Conservation (phyloP, 208 protist species). For the Crithidia fasciculata region DNA sequence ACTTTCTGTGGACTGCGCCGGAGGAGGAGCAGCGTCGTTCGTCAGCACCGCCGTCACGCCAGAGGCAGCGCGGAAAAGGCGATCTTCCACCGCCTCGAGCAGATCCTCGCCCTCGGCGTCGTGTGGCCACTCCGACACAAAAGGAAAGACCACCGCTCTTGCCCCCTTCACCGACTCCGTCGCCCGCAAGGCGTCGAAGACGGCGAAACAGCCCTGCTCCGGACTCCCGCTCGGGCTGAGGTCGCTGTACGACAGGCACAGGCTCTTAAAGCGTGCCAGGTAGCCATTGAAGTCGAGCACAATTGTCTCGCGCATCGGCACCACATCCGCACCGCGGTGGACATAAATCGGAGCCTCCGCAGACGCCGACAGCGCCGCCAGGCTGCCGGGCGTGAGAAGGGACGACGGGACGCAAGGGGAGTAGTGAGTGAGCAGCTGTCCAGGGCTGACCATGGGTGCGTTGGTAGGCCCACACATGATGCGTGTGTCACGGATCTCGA, state of each 20-base stretch:
- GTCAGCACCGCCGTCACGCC: conserved; percentile 61
- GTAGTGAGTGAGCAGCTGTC: conserved; percentile 94
- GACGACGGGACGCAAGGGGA: conserved; percentile 76
- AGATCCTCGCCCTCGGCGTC: conserved; percentile 53
- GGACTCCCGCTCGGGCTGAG: conserved; percentile 61
- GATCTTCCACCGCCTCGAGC: conserved; percentile 85
- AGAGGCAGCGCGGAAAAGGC: conserved; percentile 91
- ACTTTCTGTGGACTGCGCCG: no score
- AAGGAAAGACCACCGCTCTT: conserved; percentile 76
- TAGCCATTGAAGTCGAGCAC: conserved; percentile 81
- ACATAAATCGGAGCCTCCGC: conserved; percentile 30
- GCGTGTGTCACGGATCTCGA: conserved; percentile 76
- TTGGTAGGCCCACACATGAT: conserved; percentile 37
- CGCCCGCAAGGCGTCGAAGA: conserved; percentile 89
- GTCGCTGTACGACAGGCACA: conserved; percentile 71
- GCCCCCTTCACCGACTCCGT: conserved; percentile 73
- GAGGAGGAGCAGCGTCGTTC: conserved; percentile 16
- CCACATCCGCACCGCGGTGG: conserved; percentile 30
- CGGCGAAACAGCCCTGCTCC: conserved; percentile 68
- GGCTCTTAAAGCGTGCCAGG: conserved; percentile 35
- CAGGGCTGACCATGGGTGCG: conserved; percentile 86
- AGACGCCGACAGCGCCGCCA: conserved; percentile 19
- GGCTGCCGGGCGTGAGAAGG: conserved; percentile 71
- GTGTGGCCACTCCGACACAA: conserved; percentile 83
- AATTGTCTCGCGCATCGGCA: conserved; percentile 44